Evolutionary conservation across 352 stramenopile species (phyloP).

Genomic region (Globisporangium echinulatum): DNA sequence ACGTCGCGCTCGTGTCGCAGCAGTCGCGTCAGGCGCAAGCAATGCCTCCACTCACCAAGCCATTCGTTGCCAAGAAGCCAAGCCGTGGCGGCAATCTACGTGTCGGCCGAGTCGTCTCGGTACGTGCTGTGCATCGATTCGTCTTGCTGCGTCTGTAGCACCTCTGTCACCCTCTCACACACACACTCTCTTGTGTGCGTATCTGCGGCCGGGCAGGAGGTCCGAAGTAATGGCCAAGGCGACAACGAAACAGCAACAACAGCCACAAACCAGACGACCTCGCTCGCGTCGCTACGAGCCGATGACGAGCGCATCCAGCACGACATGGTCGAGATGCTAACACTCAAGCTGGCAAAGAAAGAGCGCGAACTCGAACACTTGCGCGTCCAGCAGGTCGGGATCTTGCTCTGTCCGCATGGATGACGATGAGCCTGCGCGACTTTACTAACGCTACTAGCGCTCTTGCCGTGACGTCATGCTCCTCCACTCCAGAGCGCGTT

Average conservation of each 20-base stretch:
- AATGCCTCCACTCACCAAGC: background rate
- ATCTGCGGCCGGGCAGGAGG: constrained; percentile 20
- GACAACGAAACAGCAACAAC: constrained; percentile 7
- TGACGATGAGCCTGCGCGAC: too few relatives aligned
- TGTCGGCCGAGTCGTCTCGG: constrained; percentile 46
- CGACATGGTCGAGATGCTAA: constrained; percentile 61
- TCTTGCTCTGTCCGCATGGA: background rate
- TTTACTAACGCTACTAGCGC: background rate
- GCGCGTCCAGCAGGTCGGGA: constrained; percentile 25
- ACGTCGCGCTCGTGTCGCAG: background rate
- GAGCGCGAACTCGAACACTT: constrained; percentile 54
- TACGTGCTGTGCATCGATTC: constrained; percentile 13
- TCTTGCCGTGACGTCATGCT: background rate
- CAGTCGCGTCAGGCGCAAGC: background rate
- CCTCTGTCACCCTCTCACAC: background rate
- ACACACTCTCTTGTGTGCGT: background rate
- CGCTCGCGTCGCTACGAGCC: constrained; percentile 26
- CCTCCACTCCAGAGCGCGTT: constrained; percentile 2
- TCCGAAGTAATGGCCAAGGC: constrained; percentile 11
- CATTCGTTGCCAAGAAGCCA: constrained; percentile 6
- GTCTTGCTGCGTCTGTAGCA: background rate
- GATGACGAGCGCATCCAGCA: constrained; percentile 52
- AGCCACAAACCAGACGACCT: constrained; percentile 13
- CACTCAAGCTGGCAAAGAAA: constrained; percentile 48
- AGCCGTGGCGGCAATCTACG: constrained; percentile 30